phyloP scores from a whole-genome alignment of 179 eudicot genomes.

The Beta lomatogona region DNA sequence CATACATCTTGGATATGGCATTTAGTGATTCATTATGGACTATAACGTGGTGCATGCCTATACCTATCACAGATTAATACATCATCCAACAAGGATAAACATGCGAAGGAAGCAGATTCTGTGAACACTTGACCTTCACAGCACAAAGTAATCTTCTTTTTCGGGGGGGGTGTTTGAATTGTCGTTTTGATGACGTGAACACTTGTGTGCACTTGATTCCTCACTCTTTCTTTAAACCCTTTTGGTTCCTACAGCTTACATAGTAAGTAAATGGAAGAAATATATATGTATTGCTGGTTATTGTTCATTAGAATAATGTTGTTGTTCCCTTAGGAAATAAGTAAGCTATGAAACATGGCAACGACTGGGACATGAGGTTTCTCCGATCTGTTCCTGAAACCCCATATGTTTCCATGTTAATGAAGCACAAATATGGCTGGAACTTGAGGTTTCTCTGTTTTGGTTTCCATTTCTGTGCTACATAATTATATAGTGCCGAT shows the following conservation, averaged over 20 bases:
- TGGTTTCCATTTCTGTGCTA: too few species aligned
- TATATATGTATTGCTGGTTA: neutral
- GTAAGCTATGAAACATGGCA: too few species aligned
- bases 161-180: neutral
- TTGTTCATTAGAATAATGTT: neutral
- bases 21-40: slow-evolving; percentile 7
- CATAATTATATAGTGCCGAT: neutral
- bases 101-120: neutral
- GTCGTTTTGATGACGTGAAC: neutral
- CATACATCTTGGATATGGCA: neutral
- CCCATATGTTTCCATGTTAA: too few species aligned
- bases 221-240: neutral
- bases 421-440: too few species aligned
- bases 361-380: too few species aligned
- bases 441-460: too few species aligned
- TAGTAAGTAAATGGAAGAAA: neutral
- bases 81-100: neutral
- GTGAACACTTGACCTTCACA: neutral
- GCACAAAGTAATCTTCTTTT: neutral
- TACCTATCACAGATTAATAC: neutral
- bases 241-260: neutral
- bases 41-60: neutral
- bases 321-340: neutral
- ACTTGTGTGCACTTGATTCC: neutral
- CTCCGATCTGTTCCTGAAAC: too few species aligned